phyloP scores from a whole-genome alignment of 371 early-diverging fungal genomes.

The Parasitella parasitica region DNA sequence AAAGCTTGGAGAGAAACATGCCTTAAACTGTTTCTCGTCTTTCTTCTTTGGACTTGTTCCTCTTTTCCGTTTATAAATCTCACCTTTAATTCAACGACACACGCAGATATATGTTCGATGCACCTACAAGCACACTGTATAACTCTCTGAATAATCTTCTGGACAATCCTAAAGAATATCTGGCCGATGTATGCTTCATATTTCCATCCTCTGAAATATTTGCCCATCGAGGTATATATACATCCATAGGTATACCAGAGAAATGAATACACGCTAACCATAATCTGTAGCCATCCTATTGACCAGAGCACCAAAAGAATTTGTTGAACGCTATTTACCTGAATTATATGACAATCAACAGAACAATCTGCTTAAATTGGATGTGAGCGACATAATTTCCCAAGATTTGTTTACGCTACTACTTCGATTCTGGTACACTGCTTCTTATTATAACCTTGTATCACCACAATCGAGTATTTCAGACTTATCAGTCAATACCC shows the following conservation, averaged over 20 bases:
- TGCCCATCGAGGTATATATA: conserved; percentile 43
- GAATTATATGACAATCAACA: conserved; percentile 4
- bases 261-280: not conserved
- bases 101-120: conserved; percentile 31
- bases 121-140: conserved; percentile 34
- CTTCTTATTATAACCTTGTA: conserved; percentile 17
- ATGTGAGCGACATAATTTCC: conserved; percentile 24
- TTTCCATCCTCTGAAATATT: conserved; percentile 29
- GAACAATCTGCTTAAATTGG: conserved; percentile 1
- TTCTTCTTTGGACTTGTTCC: no score
- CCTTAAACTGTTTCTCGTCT: no score
- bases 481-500: conserved; percentile 4
- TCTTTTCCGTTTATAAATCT: no score
- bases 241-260: no score
- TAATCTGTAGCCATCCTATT: conserved; percentile 16
- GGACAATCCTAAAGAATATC: conserved; percentile 38
- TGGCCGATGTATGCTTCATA: conserved; percentile 43
- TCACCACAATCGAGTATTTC: conserved; percentile 14
- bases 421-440: conserved; percentile 49
- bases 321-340: conserved; percentile 18
- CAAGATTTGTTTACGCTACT: conserved; percentile 19
- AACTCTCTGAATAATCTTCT: conserved; percentile 31
- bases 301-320: conserved; percentile 17
- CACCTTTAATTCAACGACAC: no score
- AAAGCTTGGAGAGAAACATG: no score